Conservation (phyloP, 768 basidiomycete genomes). For the Tricholomella constricta region DNA sequence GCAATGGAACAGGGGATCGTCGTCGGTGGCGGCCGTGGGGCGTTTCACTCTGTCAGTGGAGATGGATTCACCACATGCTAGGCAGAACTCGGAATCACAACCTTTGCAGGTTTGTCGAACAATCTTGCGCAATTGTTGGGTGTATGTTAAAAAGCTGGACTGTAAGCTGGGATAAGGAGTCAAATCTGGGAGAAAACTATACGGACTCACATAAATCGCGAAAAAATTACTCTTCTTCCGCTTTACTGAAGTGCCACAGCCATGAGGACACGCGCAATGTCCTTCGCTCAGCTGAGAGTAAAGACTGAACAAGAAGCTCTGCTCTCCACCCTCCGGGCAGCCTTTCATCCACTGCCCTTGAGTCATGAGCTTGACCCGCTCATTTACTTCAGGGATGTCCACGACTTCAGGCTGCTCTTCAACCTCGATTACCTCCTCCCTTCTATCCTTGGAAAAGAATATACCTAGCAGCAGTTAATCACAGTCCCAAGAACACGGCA, state of each 20-base stretch:
- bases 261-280: conserved; percentile 68
- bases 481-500: conserved; percentile 1
- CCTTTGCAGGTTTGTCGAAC: conserved; percentile 63
- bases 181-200: conserved; percentile 3
- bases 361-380: conserved; percentile 68
- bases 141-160: conserved; percentile 75
- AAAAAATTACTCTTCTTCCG: conserved; percentile 83
- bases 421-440: conserved; percentile 90
- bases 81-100: conserved; percentile 65
- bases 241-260: conserved; percentile 63
- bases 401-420: conserved; percentile 73
- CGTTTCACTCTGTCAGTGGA: conserved; percentile 46
- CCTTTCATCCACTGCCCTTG: conserved; percentile 98
- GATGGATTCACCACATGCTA: conserved; percentile 75
- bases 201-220: conserved; percentile 67
- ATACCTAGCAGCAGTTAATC: conserved; percentile 55
- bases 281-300: conserved; percentile 74
- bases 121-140: conserved; percentile 57
- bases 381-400: conserved; percentile 41
- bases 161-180: conserved; percentile 32
- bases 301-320: conserved; percentile 83
- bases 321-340: conserved; percentile 92
- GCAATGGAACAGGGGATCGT: conserved; percentile 82
- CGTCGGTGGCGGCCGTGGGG: conserved; percentile 42
- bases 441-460: conserved; percentile 93